Conservation (phyloP, 805 yeast genomes). For the Suhomyces faveliae region DNA sequence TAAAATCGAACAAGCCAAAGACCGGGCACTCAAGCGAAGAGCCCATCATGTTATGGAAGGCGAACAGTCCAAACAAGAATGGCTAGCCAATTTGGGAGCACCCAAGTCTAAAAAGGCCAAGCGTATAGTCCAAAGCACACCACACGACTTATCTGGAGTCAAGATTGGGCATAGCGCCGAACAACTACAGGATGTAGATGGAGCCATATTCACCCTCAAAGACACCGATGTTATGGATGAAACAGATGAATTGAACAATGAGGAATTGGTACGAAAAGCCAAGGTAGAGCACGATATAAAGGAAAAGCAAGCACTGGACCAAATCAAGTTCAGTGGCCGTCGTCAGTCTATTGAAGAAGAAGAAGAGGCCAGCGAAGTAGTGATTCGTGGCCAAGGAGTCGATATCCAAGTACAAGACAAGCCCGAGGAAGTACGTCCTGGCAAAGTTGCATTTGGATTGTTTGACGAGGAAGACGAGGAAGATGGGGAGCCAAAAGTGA, state of each 20-base stretch:
- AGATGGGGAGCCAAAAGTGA: constrained; percentile 10
- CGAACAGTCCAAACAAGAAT: constrained; percentile 36
- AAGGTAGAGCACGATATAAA: constrained; percentile 30
- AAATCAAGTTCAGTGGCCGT: constrained; percentile 23
- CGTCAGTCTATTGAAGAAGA: constrained; percentile 14
- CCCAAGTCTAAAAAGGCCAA: constrained; percentile 7
- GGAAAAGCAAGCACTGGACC: constrained; percentile 24
- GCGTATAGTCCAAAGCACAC: background rate
- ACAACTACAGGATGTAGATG: constrained; percentile 41
- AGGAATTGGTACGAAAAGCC: constrained; percentile 22
- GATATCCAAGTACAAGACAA: background rate
- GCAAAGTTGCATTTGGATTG: background rate
- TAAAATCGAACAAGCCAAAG: constrained; percentile 19
- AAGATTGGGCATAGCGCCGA: constrained; percentile 45
- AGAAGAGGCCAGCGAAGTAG: constrained; percentile 7
- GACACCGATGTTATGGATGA: constrained; percentile 43
- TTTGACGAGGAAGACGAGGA: constrained; percentile 12
- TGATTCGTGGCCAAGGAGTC: background rate
- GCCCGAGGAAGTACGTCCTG: background rate
- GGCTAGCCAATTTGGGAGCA: constrained; percentile 37
- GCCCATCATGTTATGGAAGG: constrained; percentile 4
- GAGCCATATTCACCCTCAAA: constrained; percentile 56
- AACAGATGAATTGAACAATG: constrained; percentile 39
- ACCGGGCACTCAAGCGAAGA: constrained; percentile 20
- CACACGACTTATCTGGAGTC: constrained; percentile 33